phyloP scores from a whole-genome alignment of 2,329 filamentous ascomycete species.

The Ascochyta rabiei region DNA sequence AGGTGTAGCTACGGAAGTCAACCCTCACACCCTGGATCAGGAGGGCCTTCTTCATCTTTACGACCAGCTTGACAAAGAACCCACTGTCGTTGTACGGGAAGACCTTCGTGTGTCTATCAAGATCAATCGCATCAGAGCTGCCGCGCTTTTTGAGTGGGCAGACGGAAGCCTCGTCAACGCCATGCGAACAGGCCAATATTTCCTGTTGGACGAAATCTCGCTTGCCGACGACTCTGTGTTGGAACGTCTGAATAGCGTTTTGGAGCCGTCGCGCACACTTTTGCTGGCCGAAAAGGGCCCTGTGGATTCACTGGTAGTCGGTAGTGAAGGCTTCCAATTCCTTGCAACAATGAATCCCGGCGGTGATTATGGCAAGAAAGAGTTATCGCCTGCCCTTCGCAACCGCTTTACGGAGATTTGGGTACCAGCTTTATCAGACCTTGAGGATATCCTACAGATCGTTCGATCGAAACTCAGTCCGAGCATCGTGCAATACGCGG shows the following conservation, averaged over 20 bases:
- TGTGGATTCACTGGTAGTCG: conserved; percentile 78
- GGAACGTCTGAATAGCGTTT: conserved; percentile 92
- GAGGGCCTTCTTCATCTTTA: conserved; percentile 64
- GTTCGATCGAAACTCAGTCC: conserved; percentile 74
- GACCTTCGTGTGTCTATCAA: conserved; percentile 50
- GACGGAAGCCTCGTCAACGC: conserved; percentile 93
- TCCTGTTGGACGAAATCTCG: conserved; percentile 96
- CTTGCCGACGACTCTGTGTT: conserved; percentile 96
- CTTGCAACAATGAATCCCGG: conserved; percentile 99
- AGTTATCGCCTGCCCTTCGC: conserved; percentile 89
- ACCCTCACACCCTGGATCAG: conserved; percentile 31
- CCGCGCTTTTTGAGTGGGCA: conserved; percentile 93
- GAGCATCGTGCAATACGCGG: conserved; percentile 63
- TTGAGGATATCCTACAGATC: conserved; percentile 86
- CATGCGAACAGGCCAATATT: conserved; percentile 88
- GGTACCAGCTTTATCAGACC: conserved; percentile 86
- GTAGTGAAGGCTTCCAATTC: conserved; percentile 84
- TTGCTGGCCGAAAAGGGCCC: conserved; percentile 93
- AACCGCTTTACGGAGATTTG: conserved; percentile 99
- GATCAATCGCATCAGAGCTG: conserved; percentile 65
- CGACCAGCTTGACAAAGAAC: conserved; percentile 56
- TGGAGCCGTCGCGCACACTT: conserved; percentile 85
- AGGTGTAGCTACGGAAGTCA: conserved; percentile 12
- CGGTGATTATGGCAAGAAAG: conserved; percentile 97
- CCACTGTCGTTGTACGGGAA: conserved; percentile 55